A percentile compares a stretch with the other conserved stretches of the same genome.
These are phyloP conservation scores for Colletotrichum incanum DNA, from an alignment of 2,329 filamentous ascomycete species.

Conservation along the genomic window DNA sequence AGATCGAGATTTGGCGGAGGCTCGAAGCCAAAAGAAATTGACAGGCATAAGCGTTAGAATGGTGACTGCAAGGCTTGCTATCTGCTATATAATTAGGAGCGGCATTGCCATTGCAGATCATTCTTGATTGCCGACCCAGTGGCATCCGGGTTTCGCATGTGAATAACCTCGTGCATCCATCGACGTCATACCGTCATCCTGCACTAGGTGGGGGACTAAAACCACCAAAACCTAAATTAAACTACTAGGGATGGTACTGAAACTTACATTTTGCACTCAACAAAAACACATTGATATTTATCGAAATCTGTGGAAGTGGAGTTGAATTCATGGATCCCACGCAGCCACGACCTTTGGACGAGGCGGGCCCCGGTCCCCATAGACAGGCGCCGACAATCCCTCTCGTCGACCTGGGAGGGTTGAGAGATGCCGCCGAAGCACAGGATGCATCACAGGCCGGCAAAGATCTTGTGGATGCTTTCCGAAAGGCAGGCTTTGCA, in stretches of 20 bases:
- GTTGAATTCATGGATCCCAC: not conserved
- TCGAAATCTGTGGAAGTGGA: not conserved
- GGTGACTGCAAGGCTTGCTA: not conserved
- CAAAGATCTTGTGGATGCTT: conserved; percentile 49
- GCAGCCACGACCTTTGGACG: not conserved
- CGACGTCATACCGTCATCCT: conserved; percentile 26
- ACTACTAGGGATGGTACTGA: not conserved
- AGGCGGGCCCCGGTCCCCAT: no score
- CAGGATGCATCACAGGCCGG: conserved; percentile 27
- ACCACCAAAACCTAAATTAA: not conserved
- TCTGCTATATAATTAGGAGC: not conserved
- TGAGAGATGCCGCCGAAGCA: not conserved
- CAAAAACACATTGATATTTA: not conserved
- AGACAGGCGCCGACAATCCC: not conserved
- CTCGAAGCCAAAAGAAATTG: no score
- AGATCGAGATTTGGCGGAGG: no score
- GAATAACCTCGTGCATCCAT: conserved; percentile 13
- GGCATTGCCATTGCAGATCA: not conserved
- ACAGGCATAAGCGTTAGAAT: not conserved
- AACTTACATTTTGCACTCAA: not conserved
- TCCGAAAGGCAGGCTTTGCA: conserved; percentile 52
- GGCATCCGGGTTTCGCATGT: conserved; percentile 4
- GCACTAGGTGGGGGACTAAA: not conserved
- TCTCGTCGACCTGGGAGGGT: conserved; percentile 13
- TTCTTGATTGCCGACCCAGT: not conserved